Evolutionary conservation across 345 rosid genomes (phyloP).

Genomic region (Laguncularia racemosa): DNA sequence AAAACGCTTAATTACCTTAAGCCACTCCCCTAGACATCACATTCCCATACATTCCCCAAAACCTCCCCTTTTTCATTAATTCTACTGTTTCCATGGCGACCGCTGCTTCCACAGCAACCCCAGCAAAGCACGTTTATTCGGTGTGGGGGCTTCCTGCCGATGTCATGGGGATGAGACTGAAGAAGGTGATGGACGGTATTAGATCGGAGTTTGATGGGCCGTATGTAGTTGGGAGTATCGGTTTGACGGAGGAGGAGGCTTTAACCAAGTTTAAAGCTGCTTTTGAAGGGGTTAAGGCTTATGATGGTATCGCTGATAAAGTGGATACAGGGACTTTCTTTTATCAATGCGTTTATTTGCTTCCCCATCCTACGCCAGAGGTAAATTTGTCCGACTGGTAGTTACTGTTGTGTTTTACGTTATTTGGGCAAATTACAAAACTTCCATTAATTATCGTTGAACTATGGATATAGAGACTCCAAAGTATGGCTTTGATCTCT

Average conservation of each 20-base stretch:
- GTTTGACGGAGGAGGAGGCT: constrained; percentile 59
- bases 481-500: no score
- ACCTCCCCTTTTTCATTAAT: neutral
- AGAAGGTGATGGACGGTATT: constrained; percentile 55
- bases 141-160: constrained; percentile 82
- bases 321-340: constrained; percentile 69
- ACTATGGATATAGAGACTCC: no score
- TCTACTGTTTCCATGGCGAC: neutral
- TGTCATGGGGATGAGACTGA: constrained; percentile 32
- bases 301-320: constrained; percentile 41
- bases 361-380: constrained; percentile 59
- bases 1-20: no score
- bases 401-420: no score
- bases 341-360: constrained; percentile 66
- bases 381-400: no score
- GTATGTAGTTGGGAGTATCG: constrained; percentile 45
- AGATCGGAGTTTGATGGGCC: constrained; percentile 76
- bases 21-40: no score
- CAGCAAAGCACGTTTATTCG: constrained; percentile 41
- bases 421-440: no score
- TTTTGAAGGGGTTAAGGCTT: constrained; percentile 50
- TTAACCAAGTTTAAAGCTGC: constrained; percentile 48
- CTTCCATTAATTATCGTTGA: no score
- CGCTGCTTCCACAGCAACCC: neutral
- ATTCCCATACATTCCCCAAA: no score